Evolutionary conservation across 2,329 filamentous ascomycete genomes (phyloP).

Genomic region (Chrysoporthe deuterocubensis): DNA sequence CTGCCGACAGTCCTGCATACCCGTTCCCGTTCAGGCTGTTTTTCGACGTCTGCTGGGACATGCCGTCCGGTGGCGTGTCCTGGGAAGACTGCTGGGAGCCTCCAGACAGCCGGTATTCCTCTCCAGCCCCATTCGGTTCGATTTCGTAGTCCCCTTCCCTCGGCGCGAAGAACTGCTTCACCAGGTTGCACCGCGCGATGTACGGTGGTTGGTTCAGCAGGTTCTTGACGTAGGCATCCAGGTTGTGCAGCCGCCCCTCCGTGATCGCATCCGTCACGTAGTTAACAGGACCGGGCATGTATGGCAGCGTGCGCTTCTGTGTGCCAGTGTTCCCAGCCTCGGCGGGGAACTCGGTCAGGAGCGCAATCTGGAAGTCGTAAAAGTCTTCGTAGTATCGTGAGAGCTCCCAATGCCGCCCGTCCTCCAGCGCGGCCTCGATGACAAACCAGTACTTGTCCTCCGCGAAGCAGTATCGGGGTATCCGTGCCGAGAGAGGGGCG

Average conservation of each 20-base stretch:
- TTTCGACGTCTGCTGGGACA: conserved; percentile 68
- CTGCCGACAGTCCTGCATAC: conserved; percentile 58
- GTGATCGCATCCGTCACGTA: conserved; percentile 98
- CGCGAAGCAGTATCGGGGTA: conserved; percentile 92
- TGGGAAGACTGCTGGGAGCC: conserved; percentile 70
- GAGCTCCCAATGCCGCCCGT: conserved; percentile 89
- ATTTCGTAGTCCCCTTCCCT: conserved; percentile 93
- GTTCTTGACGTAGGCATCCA: conserved; percentile 95
- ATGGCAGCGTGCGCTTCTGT: conserved; percentile 82
- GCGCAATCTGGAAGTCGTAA: conserved; percentile 96
- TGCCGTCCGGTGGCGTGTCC: conserved; percentile 62
- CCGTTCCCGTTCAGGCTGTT: conserved; percentile 64
- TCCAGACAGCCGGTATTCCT: conserved; percentile 76
- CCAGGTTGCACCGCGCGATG: conserved; percentile 81
- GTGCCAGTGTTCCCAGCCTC: conserved; percentile 86
- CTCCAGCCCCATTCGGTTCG: conserved; percentile 66
- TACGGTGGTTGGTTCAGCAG: conserved; percentile 81
- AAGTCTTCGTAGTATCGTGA: conserved; percentile 98
- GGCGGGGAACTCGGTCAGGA: conserved; percentile 87
- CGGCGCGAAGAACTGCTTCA: conserved; percentile 89
- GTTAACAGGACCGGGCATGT: conserved; percentile 97
- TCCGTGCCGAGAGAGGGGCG: conserved; percentile 80
- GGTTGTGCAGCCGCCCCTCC: conserved; percentile 86
- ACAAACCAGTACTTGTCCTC: conserved; percentile 99
- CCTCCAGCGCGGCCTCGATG: conserved; percentile 87